phyloP scores from a whole-genome alignment of 208 protist genomes.

The Plasmodiophora brassicae region DNA sequence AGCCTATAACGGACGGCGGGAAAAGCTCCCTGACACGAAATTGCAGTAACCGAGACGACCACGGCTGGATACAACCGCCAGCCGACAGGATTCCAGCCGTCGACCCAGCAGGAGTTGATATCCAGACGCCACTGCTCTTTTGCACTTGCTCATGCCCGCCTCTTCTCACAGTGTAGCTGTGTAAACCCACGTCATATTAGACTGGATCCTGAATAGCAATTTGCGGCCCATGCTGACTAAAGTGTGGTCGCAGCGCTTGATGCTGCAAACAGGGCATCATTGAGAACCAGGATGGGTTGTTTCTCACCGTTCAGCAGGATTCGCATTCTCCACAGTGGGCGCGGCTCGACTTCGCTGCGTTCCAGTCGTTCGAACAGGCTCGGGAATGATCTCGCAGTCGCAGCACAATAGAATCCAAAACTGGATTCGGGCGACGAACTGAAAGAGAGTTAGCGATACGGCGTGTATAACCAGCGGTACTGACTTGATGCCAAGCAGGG shows the following conservation, averaged over 20 bases:
- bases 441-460: too few relatives aligned
- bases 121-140: neutral
- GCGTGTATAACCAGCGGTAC: neutral
- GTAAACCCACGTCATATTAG: neutral
- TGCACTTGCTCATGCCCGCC: neutral
- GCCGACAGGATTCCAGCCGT: neutral
- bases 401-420: slow-evolving; percentile 12
- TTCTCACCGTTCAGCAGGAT: slow-evolving; percentile 8
- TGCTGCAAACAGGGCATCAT: neutral
- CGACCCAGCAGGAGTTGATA: neutral
- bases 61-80: slow-evolving; percentile 9
- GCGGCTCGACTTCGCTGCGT: neutral
- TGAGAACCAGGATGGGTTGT: neutral
- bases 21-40: neutral
- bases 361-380: neutral
- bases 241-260: neutral
- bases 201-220: neutral
- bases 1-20: slow-evolving; percentile 4
- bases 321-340: neutral
- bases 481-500: neutral
- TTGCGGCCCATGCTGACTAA: neutral
- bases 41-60: neutral
- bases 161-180: neutral
- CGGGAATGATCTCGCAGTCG: neutral
- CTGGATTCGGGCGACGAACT: neutral